A percentile compares a stretch with the other conserved stretches of the same genome.
phyloP scores from a whole-genome alignment of 805 yeast genomes.

The Saturnispora diversa region DNA sequence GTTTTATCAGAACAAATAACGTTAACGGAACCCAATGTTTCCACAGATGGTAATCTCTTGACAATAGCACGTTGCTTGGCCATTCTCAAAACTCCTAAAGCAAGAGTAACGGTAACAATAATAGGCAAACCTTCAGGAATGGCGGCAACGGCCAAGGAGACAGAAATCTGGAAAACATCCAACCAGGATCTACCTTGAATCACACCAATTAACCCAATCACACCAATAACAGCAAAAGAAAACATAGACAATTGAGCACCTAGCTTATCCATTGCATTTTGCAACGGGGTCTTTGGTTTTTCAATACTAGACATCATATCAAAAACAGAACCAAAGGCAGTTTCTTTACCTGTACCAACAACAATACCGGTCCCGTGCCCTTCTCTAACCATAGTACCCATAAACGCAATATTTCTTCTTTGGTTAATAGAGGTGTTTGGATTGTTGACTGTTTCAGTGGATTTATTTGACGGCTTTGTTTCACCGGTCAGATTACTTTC shows the following conservation, averaged over 20 bases:
- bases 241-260: conserved; percentile 84
- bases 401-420: conserved; percentile 75
- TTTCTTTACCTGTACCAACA: conserved; percentile 77
- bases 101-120: conserved; percentile 94
- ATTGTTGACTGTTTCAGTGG: conserved; percentile 35
- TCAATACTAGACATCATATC: conserved; percentile 93
- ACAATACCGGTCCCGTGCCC: conserved; percentile 95
- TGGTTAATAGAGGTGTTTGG: conserved; percentile 36
- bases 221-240: conserved; percentile 80
- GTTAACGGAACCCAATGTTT: conserved; percentile 88
- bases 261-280: conserved; percentile 87
- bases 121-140: conserved; percentile 98
- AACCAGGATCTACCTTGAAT: conserved; percentile 91
- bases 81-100: conserved; percentile 94
- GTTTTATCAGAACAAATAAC: conserved; percentile 91
- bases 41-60: conserved; percentile 88
- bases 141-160: conserved; percentile 96
- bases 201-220: conserved; percentile 86
- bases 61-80: conserved; percentile 92
- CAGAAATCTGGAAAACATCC: conserved; percentile 97
- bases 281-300: conserved; percentile 97
- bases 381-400: conserved; percentile 96
- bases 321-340: conserved; percentile 92
- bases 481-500: conserved; percentile 96
- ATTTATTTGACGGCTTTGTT: conserved; percentile 75